Conservation (phyloP, 805 yeast species). For the Diddensiella caesifluorescens region DNA sequence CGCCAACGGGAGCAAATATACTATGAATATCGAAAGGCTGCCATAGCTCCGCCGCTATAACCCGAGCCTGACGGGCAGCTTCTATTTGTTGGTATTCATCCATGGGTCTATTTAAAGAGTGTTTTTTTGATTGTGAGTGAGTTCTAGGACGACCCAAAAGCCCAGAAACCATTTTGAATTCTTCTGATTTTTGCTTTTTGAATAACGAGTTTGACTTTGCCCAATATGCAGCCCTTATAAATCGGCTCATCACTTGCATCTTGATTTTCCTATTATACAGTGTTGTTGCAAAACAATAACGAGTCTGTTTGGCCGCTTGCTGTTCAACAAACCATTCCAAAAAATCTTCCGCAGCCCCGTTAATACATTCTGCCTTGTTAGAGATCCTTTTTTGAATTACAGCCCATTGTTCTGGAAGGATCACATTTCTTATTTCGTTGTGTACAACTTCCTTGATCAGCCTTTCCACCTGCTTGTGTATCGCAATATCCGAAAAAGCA, state of each 20-base stretch:
- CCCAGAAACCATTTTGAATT: constrained; percentile 27
- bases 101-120: constrained; percentile 17
- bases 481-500: constrained; percentile 10
- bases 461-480: constrained; percentile 15
- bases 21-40: constrained; percentile 39
- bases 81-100: constrained; percentile 21
- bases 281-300: neutral
- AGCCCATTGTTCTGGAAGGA: constrained; percentile 11
- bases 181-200: constrained; percentile 35
- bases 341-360: neutral
- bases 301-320: neutral
- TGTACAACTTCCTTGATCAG: constrained; percentile 13
- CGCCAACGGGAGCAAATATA: constrained; percentile 31
- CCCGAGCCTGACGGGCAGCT: constrained; percentile 30
- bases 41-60: constrained; percentile 42
- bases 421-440: constrained; percentile 1
- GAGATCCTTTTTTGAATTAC: constrained; percentile 22
- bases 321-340: neutral
- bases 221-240: neutral
- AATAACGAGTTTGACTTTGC: neutral
- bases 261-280: neutral
- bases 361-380: neutral
- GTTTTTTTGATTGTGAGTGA: constrained; percentile 9
- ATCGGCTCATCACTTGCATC: neutral
- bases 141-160: constrained; percentile 17